Base-by-base conservation (phyloP, 768 basidiomycete species). In the Suillus spraguei region DNA sequence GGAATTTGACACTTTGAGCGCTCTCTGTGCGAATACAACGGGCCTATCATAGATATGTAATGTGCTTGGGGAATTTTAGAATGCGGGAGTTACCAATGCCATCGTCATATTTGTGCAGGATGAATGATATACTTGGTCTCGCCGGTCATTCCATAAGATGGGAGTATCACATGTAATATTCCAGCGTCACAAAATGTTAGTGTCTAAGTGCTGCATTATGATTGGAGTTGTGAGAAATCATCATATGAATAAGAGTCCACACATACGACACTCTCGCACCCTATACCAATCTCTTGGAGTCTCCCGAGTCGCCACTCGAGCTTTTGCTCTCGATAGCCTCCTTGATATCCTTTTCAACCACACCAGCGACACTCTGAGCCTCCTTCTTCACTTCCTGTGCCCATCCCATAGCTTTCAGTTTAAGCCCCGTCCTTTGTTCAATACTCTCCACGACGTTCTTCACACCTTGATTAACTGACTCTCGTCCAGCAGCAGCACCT, bases 361-460 rank as follows among this genome's bases (percentile, higher is more conserved):
- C 74, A 36, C 68, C 65, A 11, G 56, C 73, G 42, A 60, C 60
- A 39, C 70, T 67, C 64, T 70, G 68, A 22, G 38, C 62, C 67
- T 68, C 66, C 49, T 70, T 67, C 60, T 60, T 67, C 62, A 66
- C 68, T 44, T 68, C 64, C 60, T 70, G 65, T 2, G 77, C 69
- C 80, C 79, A 80, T 16, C 85, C 85, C 17, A 90, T 70, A 8
- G 80, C 83, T 73, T 88, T 87, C 52, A 95, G 69, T 77, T 88
- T 91, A 71, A 96, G 71, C 0, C 94, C 94, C 2, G 93, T 94
- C 36, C 76, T 70, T 61, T 85, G 81, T 78, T 94, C 89, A 16
- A 91, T 75, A 62, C 78, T 81, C 20, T 82, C 82, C 47, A 90
- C 81, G 1, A 79, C 77, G 8, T 70, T 72, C 63, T 80, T 75